Conservation (phyloP, 371 early-diverging fungal species). For the Lichtheimia ornata region DNA sequence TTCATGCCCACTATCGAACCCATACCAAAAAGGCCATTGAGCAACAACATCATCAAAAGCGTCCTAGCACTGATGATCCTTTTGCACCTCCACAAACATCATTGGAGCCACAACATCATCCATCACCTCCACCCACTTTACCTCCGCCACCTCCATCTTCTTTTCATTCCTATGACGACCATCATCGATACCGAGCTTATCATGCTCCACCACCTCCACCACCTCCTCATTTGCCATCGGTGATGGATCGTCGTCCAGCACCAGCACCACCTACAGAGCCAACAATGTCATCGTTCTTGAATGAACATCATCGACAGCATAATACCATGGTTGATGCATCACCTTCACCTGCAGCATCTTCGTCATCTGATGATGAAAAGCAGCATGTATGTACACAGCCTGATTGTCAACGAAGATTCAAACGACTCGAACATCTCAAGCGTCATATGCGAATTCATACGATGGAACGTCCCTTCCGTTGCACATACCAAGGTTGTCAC, state of each 20-base stretch:
- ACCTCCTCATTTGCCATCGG: conserved; percentile 9
- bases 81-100: conserved; percentile 1
- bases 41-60: conserved; percentile 26
- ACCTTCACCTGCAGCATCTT: conserved; percentile 7
- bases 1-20: conserved; percentile 61
- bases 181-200: not conserved
- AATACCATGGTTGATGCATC: not conserved
- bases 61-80: conserved; percentile 1
- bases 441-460: conserved; percentile 89
- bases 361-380: conserved; percentile 29
- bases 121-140: not conserved
- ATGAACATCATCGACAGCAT: conserved; percentile 2
- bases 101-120: not conserved
- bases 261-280: not conserved
- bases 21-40: conserved; percentile 48
- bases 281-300: conserved; percentile 2
- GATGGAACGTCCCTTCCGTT: conserved; percentile 78
- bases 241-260: not conserved
- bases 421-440: conserved; percentile 87
- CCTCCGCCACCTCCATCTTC: conserved; percentile 5
- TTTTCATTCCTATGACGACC: not conserved
- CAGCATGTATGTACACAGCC: conserved; percentile 59
- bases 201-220: conserved; percentile 16
- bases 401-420: conserved; percentile 62
- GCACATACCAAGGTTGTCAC: conserved; percentile 68